Evolutionary conservation across 208 protist genomes (phyloP).

Genomic region (Crithidia thermophila): DNA sequence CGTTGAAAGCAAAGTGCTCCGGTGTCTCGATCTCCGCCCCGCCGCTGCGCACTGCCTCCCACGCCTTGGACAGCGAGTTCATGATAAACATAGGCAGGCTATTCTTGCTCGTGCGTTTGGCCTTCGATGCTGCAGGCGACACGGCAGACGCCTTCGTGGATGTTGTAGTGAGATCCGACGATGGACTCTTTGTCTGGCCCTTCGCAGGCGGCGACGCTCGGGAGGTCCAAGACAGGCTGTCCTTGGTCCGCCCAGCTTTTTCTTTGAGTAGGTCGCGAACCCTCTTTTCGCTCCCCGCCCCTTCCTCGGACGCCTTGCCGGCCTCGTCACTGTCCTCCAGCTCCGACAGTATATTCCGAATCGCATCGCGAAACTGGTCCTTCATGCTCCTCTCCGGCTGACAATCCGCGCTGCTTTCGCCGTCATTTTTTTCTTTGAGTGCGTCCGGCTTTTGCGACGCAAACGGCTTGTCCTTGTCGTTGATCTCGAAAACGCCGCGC

Average conservation of each 20-base stretch:
- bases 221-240: conserved; percentile 5
- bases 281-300: not conserved
- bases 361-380: conserved; percentile 1
- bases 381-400: conserved; percentile 11
- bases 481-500: conserved; percentile 8
- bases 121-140: conserved; percentile 1
- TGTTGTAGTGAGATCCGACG: not conserved
- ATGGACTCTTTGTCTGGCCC: not conserved
- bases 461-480: conserved; percentile 32
- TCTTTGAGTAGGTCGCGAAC: not conserved
- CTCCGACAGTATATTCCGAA: conserved; percentile 6
- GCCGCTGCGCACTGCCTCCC: conserved; percentile 52
- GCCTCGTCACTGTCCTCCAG: conserved; percentile 3
- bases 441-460: not conserved
- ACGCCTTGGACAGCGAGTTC: conserved; percentile 43
- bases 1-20: conserved; percentile 43
- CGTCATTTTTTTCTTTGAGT: not conserved
- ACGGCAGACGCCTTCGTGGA: not conserved
- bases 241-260: not conserved
- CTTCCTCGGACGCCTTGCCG: not conserved
- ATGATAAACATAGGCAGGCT: conserved; percentile 33
- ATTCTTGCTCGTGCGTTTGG: conserved; percentile 6
- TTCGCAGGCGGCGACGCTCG: not conserved
- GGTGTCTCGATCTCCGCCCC: conserved; percentile 36
- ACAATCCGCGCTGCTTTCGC: not conserved